Conservation (phyloP, 2,329 filamentous ascomycete genomes). For the Aphanocladium album region DNA sequence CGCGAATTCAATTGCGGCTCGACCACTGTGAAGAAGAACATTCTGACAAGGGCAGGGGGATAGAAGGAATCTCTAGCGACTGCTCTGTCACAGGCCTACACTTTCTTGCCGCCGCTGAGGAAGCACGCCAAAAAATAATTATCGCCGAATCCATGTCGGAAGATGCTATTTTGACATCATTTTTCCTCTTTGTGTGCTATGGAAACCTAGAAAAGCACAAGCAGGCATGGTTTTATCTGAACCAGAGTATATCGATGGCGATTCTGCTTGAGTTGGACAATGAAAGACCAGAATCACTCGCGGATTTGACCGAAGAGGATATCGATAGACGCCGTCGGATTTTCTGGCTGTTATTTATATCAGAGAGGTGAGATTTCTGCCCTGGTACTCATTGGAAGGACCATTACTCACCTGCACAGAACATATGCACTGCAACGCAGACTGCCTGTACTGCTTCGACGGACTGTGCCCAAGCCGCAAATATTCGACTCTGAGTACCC, state of each 20-base stretch:
- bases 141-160: conserved; percentile 24
- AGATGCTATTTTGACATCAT: conserved; percentile 25
- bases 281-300: conserved; percentile 18
- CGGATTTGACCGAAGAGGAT: conserved; percentile 18
- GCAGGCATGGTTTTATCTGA: conserved; percentile 29
- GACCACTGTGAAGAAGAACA: conserved; percentile 16
- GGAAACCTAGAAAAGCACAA: conserved; percentile 25
- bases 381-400: background rate
- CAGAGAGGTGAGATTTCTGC: conserved; percentile 20
- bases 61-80: conserved; percentile 6
- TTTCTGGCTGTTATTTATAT: conserved; percentile 32
- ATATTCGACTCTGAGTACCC: conserved; percentile 28
- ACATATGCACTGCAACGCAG: conserved; percentile 28
- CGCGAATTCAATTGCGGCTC: conserved; percentile 25
- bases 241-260: conserved; percentile 27
- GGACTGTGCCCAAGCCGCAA: conserved; percentile 25
- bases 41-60: background rate
- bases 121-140: conserved; percentile 22
- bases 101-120: conserved; percentile 23
- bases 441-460: conserved; percentile 25
- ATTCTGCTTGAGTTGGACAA: conserved; percentile 23
- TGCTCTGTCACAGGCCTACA: conserved; percentile 22
- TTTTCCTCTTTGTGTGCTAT: conserved; percentile 27
- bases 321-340: conserved; percentile 25
- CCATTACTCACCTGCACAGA: conserved; percentile 14